A percentile compares a stretch with the other conserved stretches of the same genome.
These are phyloP conservation scores for Cryptococcus hybrid DNA, from an alignment of 1,284 basidiomycete genomes.

Conservation along the genomic window DNA sequence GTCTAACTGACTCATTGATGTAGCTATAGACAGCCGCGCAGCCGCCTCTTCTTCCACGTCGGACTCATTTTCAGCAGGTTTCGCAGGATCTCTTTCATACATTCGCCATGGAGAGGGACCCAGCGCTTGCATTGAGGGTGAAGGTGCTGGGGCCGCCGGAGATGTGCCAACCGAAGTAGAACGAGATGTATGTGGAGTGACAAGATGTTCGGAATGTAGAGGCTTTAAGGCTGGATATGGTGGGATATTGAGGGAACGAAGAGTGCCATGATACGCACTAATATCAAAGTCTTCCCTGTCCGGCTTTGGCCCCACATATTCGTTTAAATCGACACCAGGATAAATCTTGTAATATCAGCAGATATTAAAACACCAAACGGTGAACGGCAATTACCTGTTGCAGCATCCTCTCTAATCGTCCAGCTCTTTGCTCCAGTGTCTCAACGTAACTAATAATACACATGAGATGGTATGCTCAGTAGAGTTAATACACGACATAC, in stretches of 20 bases:
- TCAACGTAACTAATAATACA: slow-evolving; percentile 61
- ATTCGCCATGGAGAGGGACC: slow-evolving; percentile 34
- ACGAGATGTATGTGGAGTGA: not conserved
- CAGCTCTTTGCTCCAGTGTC: slow-evolving; percentile 65
- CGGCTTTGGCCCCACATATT: slow-evolving; percentile 66
- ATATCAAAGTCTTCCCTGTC: slow-evolving; percentile 70
- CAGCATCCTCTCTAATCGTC: slow-evolving; percentile 68
- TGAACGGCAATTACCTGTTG: slow-evolving; percentile 51
- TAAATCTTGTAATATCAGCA: slow-evolving; percentile 56
- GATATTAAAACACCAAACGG: slow-evolving; percentile 11
- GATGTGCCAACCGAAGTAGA: slow-evolving; percentile 1
- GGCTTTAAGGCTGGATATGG: slow-evolving; percentile 38
- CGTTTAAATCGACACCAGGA: slow-evolving; percentile 64
- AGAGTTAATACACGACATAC: too few relatives aligned
- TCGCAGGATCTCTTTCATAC: slow-evolving; percentile 33
- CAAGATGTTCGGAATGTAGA: slow-evolving; percentile 1
- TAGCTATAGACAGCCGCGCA: slow-evolving; percentile 19
- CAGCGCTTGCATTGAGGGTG: slow-evolving; percentile 25
- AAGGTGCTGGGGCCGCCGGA: slow-evolving; percentile 2
- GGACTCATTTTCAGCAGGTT: slow-evolving; percentile 23
- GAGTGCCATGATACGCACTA: slow-evolving; percentile 28
- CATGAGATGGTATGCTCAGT: too few relatives aligned
- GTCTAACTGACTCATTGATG: slow-evolving; percentile 34
- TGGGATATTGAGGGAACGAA: slow-evolving; percentile 37
- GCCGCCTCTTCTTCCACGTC: slow-evolving; percentile 20